Evolutionary conservation across 768 basidiomycete species (phyloP), one percentile per base, ranked within the genome.

Genomic region (Mycena crocata): DNA sequence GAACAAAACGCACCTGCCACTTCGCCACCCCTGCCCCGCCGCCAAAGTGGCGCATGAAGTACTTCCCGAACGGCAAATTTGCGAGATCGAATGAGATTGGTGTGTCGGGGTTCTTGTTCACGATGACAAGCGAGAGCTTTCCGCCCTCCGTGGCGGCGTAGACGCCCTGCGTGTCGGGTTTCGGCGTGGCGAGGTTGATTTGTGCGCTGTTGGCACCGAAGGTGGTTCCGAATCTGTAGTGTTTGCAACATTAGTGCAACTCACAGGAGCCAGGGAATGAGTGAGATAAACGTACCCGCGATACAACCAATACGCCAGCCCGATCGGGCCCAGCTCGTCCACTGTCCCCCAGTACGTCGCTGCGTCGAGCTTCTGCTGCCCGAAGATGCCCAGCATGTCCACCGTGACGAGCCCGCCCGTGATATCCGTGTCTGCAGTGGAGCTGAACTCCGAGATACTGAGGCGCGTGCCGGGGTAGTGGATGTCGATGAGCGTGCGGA

Each of bases 21-120:
- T 87, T 87, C 19, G 86, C 86, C 19, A 84, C 67, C 8, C 86
- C 86, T 9, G 86, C 82, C 28, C 72, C 78, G 52, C 86, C 86
- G 67, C 86, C 86, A 68, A 87, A 88, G 74, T 88, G 86, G n/a
- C 86, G 81, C 28, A 87, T 48, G 70, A 86, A 84, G 74, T 88
- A 88, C 14, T 70, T 73, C 8, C 86, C 86, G n/a, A 76, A 71
- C 1, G 86, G 84, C 45, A 88, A 75, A 62, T 82, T 81, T 30
- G 81, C 74, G 23, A 87, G 71, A 61, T 79, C 76, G 54, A 85
- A 79, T 14, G 79, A 71, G 57, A 86, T 74, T 0, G 84, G 77
- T 8, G 65, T 73, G 55, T 72, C 73, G 1, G 83, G 79, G 68
- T 86, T 81, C 74, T 87, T 87, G 82, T 87, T 87, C 57, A 87